These are phyloP conservation scores for Ensete glaucum DNA, from an alignment of 176 grass and related monocot species.

Conservation along the genomic window DNA sequence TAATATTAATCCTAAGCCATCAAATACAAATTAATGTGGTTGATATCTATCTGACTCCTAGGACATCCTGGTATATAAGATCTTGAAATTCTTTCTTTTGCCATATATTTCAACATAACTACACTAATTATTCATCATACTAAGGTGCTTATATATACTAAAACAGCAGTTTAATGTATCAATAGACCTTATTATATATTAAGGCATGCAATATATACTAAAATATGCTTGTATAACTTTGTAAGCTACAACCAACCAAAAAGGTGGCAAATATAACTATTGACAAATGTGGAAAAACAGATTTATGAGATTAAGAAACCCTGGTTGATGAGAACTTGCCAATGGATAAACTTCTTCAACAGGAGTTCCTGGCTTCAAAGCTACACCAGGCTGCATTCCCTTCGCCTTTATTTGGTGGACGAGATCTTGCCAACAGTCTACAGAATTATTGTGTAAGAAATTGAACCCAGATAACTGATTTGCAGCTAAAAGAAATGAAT, in stretches of 20 bases:
- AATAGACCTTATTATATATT: no score
- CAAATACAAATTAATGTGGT: not conserved
- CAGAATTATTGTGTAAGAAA: slow-evolving; percentile 19
- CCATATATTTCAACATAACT: not conserved
- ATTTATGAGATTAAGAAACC: not conserved
- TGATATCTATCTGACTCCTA: not conserved
- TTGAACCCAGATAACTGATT: not conserved
- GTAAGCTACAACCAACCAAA: no score
- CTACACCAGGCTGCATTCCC: slow-evolving; percentile 87
- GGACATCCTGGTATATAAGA: not conserved
- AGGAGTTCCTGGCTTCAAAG: slow-evolving; percentile 78
- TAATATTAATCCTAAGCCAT: no score
- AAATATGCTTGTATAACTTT: no score
- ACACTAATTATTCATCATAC: no score
- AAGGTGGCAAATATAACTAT: not conserved
- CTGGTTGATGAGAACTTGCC: slow-evolving; percentile 30
- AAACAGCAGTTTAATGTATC: no score
- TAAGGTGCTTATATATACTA: no score
- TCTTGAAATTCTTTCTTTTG: not conserved
- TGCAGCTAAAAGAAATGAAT: not conserved
- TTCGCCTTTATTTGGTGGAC: slow-evolving; percentile 62
- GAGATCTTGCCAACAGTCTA: slow-evolving; percentile 90
- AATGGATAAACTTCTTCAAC: slow-evolving; percentile 81
- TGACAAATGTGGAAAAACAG: not conserved
- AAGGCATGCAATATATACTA: no score